Percentiles rank a stretch among this genome's conserved stretches.
phyloP scores from a whole-genome alignment of 2,329 filamentous ascomycete genomes.

The Trichothecium sympodiale region DNA sequence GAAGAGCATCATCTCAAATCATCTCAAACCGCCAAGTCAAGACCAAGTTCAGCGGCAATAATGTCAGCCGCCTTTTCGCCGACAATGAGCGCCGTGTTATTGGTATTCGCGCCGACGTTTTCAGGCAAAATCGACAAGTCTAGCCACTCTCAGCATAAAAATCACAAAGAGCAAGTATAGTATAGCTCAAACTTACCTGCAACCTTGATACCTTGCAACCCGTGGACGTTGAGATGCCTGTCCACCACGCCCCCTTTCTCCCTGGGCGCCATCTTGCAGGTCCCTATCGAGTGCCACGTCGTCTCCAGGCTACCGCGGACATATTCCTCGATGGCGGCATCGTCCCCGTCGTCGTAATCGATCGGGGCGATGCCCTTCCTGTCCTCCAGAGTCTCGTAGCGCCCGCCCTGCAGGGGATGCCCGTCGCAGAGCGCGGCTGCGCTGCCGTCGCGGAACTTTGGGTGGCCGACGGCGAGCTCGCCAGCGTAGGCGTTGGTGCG shows the following conservation, averaged over 20 bases:
- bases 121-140: constrained; percentile 17
- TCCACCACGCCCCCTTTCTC: constrained; percentile 28
- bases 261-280: constrained; percentile 24
- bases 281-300: constrained; percentile 22
- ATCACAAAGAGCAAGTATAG: too few species aligned
- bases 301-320: constrained; percentile 23
- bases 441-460: constrained; percentile 26
- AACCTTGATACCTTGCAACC: constrained; percentile 24
- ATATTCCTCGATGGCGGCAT: constrained; percentile 31
- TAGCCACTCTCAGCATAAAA: constrained; percentile 1
- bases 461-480: constrained; percentile 28
- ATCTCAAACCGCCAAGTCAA: too few species aligned
- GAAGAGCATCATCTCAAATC: too few species aligned
- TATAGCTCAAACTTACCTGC: constrained; percentile 19
- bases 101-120: constrained; percentile 34
- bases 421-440: constrained; percentile 21
- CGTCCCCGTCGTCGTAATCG: constrained; percentile 33
- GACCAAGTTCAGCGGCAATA: constrained; percentile 21
- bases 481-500: constrained; percentile 40
- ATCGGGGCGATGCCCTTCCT: constrained; percentile 23
- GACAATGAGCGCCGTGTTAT: constrained; percentile 33
- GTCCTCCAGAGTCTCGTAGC: constrained; percentile 11
- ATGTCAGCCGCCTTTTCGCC: constrained; percentile 33
- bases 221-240: constrained; percentile 25
- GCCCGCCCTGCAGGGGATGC: constrained; percentile 17